Evolutionary conservation across 352 stramenopile species (phyloP), one percentile per base, ranked within the genome.

Genomic region (Globisporangium mamillatum): DNA sequence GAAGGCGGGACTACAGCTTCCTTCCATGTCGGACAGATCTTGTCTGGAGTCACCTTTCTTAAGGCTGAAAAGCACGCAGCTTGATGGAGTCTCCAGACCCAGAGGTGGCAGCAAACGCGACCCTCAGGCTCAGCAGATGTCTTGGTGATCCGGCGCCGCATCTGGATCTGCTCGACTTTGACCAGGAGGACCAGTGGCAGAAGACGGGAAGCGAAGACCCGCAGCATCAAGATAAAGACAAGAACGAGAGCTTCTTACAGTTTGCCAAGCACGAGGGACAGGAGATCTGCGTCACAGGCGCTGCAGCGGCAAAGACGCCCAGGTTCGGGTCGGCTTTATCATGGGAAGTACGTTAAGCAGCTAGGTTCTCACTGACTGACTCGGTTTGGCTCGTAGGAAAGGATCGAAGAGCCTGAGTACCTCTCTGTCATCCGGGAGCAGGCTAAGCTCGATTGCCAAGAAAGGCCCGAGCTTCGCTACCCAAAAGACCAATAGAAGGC

Each of bases 271-370:
- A 27, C 4, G 57, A 57, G 24, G 63, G 70, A 18, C 61, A 74
- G 7, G 54, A 79, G 12, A 66, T 81, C 3, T 62, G 75, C 24
- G 59, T 79, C 24, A 67, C 71, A n/a, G 75, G 75, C 10, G 75
- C 76, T 41, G 64, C 72, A 12, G 75, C 67, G 3, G 63, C 36
- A 5, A 79, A 71, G 8, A 32, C 73, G 1, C 58, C 56, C 29
- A 70, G 75, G 72, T 78, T 67, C 8, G 55, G 20, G 9, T 7
- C 24, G 44, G 8, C 1, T 4, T 41, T 60, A 38, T 48, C 25
- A 9, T 38, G 34, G 12, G 36, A 18, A 18, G 36, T 44, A 10
- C 14, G 38, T 7, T 48, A 48, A 7, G 4, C 12, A 50, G 12
- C 20, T 22, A 22, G 3, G 27, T 44, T 24, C 9, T 36, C 6